These are phyloP conservation scores for Coriaria nepalensis DNA, from an alignment of 306 rosid species.

Conservation along the genomic window DNA sequence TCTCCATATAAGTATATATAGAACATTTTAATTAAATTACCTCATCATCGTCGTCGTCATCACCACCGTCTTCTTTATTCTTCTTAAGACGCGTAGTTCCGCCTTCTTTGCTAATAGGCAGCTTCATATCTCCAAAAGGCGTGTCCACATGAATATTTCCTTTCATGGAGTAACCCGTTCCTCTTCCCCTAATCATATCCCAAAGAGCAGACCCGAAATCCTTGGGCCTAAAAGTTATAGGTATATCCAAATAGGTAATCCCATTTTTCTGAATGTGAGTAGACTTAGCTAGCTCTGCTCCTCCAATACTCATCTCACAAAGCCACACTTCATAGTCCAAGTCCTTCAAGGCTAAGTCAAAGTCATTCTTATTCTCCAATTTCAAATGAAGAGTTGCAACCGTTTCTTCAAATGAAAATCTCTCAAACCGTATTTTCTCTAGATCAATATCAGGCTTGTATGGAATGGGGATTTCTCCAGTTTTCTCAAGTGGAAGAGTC, in stretches of 20 bases:
- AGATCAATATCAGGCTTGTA: constrained; percentile 88
- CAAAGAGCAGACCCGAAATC: constrained; percentile 89
- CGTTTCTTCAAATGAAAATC: constrained; percentile 79
- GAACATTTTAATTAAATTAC: constrained; percentile 21
- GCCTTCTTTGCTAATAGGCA: constrained; percentile 83
- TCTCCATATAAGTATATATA: too few species aligned
- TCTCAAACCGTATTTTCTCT: constrained; percentile 64
- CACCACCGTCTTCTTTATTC: constrained; percentile 51
- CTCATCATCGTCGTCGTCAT: constrained; percentile 46
- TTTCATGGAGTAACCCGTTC: constrained; percentile 69
- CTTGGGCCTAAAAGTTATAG: constrained; percentile 84
- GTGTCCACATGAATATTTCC: constrained; percentile 76
- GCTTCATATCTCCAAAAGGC: constrained; percentile 84
- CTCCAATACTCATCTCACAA: constrained; percentile 61
- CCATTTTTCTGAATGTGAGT: constrained; percentile 55
- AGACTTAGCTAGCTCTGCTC: constrained; percentile 51
- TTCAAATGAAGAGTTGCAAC: constrained; percentile 72
- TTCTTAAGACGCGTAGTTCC: constrained; percentile 90
- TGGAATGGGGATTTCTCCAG: constrained; percentile 89
- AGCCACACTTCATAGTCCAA: constrained; percentile 86
- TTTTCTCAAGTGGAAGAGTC: constrained; percentile 78
- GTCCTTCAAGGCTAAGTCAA: constrained; percentile 61
- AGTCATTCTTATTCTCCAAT: constrained; percentile 90
- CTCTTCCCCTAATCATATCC: constrained; percentile 97
- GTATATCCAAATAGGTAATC: constrained; percentile 41